phyloP scores from a whole-genome alignment of 345 rosid genomes.

The Theobroma cacao region DNA sequence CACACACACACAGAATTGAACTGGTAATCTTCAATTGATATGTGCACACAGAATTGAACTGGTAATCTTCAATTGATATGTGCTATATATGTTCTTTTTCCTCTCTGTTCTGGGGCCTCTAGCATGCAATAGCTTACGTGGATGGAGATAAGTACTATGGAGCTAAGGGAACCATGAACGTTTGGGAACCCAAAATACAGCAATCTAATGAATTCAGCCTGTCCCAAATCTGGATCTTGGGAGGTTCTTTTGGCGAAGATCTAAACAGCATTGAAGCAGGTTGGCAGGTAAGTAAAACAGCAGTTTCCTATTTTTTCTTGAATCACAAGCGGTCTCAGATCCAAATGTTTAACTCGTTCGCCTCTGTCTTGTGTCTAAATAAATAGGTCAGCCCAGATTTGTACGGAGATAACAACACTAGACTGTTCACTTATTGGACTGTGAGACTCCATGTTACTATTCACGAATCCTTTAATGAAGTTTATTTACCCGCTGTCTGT shows the following conservation, averaged over 20 bases:
- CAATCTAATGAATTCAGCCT: constrained; percentile 66
- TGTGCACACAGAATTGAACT: too few species aligned
- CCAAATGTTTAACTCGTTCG: not conserved
- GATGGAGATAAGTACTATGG: constrained; percentile 68
- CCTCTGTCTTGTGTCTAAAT: not conserved
- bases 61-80: not conserved
- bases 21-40: too few species aligned
- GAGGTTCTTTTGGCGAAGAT: constrained; percentile 70
- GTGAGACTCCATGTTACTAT: constrained; percentile 32
- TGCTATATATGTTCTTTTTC: not conserved
- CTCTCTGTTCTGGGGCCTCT: constrained; percentile 5
- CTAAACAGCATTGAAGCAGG: constrained; percentile 78
- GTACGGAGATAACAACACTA: constrained; percentile 69
- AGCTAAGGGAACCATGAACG: constrained; percentile 67
- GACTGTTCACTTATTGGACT: constrained; percentile 82
- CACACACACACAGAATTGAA: too few species aligned
- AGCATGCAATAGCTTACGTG: constrained; percentile 71
- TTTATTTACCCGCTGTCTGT: not conserved
- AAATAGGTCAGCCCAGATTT: constrained; percentile 70
- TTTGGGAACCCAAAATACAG: constrained; percentile 72
- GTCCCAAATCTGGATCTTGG: constrained; percentile 74
- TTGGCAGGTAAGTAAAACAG: constrained; percentile 62
- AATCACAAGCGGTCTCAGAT: not conserved
- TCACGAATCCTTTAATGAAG: not conserved
- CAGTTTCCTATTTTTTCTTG: not conserved